Conservation (phyloP, 2,329 filamentous ascomycete species). For the Fusarium sp. region DNA sequence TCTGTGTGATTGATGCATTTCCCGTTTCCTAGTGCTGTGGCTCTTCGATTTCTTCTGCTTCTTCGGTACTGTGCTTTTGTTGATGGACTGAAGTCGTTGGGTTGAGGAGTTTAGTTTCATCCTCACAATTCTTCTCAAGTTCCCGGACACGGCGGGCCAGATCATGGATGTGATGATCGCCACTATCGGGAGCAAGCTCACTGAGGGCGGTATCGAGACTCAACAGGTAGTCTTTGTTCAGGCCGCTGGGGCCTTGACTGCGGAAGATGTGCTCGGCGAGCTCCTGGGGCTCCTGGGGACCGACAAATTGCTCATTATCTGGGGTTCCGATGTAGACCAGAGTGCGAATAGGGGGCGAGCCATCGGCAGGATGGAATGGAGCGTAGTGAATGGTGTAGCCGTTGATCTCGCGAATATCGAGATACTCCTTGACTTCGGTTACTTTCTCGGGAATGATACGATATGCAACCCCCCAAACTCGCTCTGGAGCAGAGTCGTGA, state of each 20-base stretch:
- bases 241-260: slow-evolving; percentile 83
- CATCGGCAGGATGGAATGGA: slow-evolving; percentile 70
- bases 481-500: slow-evolving; percentile 66
- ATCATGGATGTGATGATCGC: slow-evolving; percentile 85
- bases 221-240: slow-evolving; percentile 89
- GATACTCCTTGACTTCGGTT: slow-evolving; percentile 83
- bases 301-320: slow-evolving; percentile 90
- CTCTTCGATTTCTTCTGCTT: slow-evolving; percentile 44
- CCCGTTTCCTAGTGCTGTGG: neutral
- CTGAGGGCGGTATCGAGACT: slow-evolving; percentile 78
- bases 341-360: slow-evolving; percentile 54
- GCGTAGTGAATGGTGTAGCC: slow-evolving; percentile 95
- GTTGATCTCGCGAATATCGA: slow-evolving; percentile 97
- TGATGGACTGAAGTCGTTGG: slow-evolving; percentile 25
- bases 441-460: slow-evolving; percentile 78
- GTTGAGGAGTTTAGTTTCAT: slow-evolving; percentile 11
- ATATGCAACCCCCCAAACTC: slow-evolving; percentile 93
- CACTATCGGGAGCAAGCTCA: slow-evolving; percentile 76
- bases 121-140: slow-evolving; percentile 51
- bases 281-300: slow-evolving; percentile 78
- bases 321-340: slow-evolving; percentile 96
- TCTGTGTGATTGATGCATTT: neutral
- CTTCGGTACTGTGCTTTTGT: slow-evolving; percentile 37
- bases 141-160: slow-evolving; percentile 75
- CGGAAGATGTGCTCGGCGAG: slow-evolving; percentile 83